A percentile compares a stretch with the other conserved stretches of the same genome.
phyloP scores from a whole-genome alignment of 306 rosid genomes.

The Vicia faba region DNA sequence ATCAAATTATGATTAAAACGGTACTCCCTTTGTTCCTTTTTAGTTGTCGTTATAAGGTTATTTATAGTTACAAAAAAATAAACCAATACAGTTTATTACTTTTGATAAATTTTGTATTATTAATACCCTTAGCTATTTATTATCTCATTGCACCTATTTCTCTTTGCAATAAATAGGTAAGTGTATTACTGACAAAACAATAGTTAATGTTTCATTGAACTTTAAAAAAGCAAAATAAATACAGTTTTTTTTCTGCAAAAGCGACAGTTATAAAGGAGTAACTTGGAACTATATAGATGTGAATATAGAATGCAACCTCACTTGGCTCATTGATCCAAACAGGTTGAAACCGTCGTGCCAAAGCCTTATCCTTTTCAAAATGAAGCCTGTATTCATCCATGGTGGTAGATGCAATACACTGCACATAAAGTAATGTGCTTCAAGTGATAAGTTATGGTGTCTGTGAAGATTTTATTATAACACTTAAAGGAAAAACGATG shows the following conservation, averaged over 20 bases:
- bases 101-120: not conserved
- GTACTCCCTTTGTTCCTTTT: not conserved
- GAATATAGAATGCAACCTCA: conserved; percentile 57
- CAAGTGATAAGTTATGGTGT: conserved; percentile 6
- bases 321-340: conserved; percentile 83
- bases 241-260: not conserved
- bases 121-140: not conserved
- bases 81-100: not conserved
- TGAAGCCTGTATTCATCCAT: conserved; percentile 77
- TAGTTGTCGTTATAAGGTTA: not conserved
- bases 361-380: conserved; percentile 85
- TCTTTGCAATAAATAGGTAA: not conserved
- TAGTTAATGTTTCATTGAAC: not conserved
- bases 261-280: not conserved
- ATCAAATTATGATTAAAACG: conserved; percentile 13
- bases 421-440: conserved; percentile 31
- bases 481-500: not conserved
- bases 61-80: not conserved
- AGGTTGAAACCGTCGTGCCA: conserved; percentile 90
- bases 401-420: conserved; percentile 96
- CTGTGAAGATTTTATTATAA: not conserved
- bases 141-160: not conserved
- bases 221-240: not conserved
- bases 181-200: not conserved
- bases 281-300: conserved; percentile 23